These are phyloP conservation scores for Deuterostichococcus epilithicus DNA, from an alignment of 139 green algal genomes.

Conservation along the genomic window DNA sequence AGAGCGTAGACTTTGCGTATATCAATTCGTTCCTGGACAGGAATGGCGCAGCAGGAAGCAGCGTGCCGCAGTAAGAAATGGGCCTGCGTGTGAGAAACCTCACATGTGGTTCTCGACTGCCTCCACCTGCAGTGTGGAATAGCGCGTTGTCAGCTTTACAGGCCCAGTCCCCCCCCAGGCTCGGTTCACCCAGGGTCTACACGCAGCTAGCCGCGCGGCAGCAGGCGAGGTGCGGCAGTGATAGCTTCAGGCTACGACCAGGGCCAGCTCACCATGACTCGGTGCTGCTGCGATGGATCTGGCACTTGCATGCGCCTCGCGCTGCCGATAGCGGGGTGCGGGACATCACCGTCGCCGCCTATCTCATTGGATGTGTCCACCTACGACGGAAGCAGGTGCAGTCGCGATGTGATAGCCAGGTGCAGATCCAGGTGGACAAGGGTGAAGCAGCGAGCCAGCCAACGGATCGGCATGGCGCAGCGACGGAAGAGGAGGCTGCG, in stretches of 20 bases:
- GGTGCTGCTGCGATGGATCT: constrained; percentile 83
- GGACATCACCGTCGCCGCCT: constrained; percentile 91
- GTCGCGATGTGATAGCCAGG: too few species aligned
- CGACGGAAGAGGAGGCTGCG: background rate
- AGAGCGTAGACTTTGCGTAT: too few species aligned
- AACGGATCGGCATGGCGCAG: too few species aligned
- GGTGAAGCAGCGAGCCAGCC: background rate
- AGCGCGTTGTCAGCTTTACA: too few species aligned
- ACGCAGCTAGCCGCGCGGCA: too few species aligned
- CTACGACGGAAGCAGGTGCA: background rate
- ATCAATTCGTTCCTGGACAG: too few species aligned
- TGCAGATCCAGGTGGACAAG: background rate
- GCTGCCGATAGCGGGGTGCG: constrained; percentile 88
- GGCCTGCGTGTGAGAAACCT: background rate
- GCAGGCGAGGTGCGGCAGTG: too few species aligned
- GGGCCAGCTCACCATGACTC: constrained; percentile 81
- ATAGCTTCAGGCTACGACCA: too few species aligned
- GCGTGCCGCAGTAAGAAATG: background rate
- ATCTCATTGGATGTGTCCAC: constrained; percentile 87
- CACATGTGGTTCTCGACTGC: constrained; percentile 96
- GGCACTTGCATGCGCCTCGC: constrained; percentile 95
- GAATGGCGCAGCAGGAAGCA: background rate
- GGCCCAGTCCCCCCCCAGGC: too few species aligned
- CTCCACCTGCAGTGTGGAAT: constrained; percentile 86
- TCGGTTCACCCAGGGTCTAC: too few species aligned